phyloP scores from a whole-genome alignment of 2,329 filamentous ascomycete species.

The Paraconiothyrium brasiliense region DNA sequence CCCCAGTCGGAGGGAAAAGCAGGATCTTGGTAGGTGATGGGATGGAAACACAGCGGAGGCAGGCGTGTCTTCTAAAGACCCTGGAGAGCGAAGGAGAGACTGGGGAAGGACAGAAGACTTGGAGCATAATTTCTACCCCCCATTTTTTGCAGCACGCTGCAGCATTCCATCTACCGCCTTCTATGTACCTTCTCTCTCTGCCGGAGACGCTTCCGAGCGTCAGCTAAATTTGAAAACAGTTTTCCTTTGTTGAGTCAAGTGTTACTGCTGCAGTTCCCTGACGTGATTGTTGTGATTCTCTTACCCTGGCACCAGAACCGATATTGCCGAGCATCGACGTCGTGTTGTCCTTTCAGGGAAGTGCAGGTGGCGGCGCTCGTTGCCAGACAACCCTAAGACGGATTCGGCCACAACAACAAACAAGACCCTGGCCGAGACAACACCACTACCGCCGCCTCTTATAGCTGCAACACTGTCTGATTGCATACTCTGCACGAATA shows the following conservation, averaged over 20 bases:
- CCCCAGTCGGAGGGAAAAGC: constrained; percentile 41
- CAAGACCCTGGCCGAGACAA: constrained; percentile 31
- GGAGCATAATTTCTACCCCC: constrained; percentile 20
- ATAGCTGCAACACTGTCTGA: constrained; percentile 11
- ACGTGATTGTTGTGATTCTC: background rate
- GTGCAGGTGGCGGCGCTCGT: constrained; percentile 19
- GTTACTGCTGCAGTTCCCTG: background rate
- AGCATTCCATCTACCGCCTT: constrained; percentile 28
- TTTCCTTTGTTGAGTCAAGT: constrained; percentile 19
- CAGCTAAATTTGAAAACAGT: constrained; percentile 18
- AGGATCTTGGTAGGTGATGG: constrained; percentile 23
- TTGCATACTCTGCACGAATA: background rate
- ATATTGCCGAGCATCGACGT: background rate
- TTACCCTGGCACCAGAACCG: background rate
- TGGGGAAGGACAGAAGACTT: constrained; percentile 26
- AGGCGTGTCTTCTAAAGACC: constrained; percentile 20
- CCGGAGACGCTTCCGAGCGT: constrained; percentile 22
- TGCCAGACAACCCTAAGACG: constrained; percentile 32
- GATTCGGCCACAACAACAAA: constrained; percentile 40
- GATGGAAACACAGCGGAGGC: constrained; percentile 14
- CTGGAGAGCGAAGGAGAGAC: constrained; percentile 18
- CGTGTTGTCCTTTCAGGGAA: constrained; percentile 27
- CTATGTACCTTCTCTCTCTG: constrained; percentile 29
- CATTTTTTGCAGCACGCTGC: constrained; percentile 17
- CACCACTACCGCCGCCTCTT: constrained; percentile 22